These are phyloP conservation scores for Stachybotrys chartarum DNA, from an alignment of 2,329 filamentous ascomycete genomes.

Conservation along the genomic window DNA sequence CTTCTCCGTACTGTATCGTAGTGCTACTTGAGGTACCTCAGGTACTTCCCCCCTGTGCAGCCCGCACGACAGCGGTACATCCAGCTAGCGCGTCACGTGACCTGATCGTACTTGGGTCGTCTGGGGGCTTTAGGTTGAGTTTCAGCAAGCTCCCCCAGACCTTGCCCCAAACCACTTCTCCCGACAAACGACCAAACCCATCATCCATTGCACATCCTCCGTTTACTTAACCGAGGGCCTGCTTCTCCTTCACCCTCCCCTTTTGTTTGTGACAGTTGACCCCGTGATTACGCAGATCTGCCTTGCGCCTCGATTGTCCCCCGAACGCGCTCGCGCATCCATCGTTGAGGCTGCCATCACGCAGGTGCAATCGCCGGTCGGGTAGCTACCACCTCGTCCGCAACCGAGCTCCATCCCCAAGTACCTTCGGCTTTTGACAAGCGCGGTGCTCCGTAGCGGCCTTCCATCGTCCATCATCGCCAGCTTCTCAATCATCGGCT, in stretches of 20 bases:
- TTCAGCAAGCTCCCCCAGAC: conserved; percentile 2
- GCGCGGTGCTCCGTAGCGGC: not conserved
- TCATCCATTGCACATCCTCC: not conserved
- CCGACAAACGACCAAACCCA: not conserved
- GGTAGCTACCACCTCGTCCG: not conserved
- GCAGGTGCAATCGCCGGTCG: no score
- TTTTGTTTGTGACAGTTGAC: not conserved
- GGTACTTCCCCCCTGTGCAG: no score
- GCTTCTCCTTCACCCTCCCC: not conserved
- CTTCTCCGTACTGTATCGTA: no score
- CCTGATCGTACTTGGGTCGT: not conserved
- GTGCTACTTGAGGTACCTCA: no score
- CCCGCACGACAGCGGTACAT: no score
- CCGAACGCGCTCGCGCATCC: not conserved
- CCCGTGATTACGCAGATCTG: not conserved
- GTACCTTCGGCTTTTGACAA: not conserved
- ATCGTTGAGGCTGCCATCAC: not conserved
- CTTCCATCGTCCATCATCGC: not conserved
- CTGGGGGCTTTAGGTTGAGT: not conserved
- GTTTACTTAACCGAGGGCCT: not conserved
- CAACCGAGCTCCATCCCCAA: not conserved
- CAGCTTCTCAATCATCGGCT: not conserved
- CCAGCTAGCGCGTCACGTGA: not conserved
- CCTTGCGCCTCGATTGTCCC: not conserved
- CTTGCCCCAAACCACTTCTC: conserved; percentile 1